Conservation (phyloP, 768 basidiomycete genomes). For the Podaxis carcinomalis region DNA sequence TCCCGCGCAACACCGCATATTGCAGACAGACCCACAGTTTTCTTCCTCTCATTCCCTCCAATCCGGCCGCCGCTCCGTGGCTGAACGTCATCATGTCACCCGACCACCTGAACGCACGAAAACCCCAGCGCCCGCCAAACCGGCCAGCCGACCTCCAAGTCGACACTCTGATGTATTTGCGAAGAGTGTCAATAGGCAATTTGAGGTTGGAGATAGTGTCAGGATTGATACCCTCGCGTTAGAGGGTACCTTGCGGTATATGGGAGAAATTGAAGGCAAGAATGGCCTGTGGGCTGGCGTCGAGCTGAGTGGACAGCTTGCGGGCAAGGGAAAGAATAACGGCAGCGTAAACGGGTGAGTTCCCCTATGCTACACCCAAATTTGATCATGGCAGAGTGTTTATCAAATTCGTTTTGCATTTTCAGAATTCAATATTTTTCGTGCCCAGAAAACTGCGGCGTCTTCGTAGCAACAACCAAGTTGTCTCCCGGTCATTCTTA, state of each 20-base stretch:
- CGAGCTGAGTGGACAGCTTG: constrained; percentile 79
- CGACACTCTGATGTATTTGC: constrained; percentile 59
- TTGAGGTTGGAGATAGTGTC: constrained; percentile 78
- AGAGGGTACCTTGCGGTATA: constrained; percentile 76
- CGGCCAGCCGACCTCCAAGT: constrained; percentile 52
- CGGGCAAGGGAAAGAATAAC: constrained; percentile 93
- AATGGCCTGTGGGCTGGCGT: constrained; percentile 92
- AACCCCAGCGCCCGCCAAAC: constrained; percentile 40
- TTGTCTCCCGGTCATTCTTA: constrained; percentile 59
- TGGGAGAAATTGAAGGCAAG: constrained; percentile 88
- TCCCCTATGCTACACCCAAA: constrained; percentile 3
- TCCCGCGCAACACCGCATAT: constrained; percentile 64
- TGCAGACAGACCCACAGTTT: constrained; percentile 29
- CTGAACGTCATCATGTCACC: constrained; percentile 34
- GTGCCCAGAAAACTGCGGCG: constrained; percentile 83
- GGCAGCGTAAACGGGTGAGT: constrained; percentile 87
- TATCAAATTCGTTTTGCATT: neutral
- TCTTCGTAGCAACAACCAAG: constrained; percentile 83
- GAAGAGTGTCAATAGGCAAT: constrained; percentile 40
- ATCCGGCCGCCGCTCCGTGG: constrained; percentile 46
- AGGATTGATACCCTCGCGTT: constrained; percentile 84
- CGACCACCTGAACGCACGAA: constrained; percentile 41
- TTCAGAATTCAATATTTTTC: constrained; percentile 76
- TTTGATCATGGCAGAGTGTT: neutral
- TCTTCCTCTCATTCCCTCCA: constrained; percentile 42